Evolutionary conservation across 1,139 yeast genomes (phyloP).

Genomic region (Geotrichum histeridarum): DNA sequence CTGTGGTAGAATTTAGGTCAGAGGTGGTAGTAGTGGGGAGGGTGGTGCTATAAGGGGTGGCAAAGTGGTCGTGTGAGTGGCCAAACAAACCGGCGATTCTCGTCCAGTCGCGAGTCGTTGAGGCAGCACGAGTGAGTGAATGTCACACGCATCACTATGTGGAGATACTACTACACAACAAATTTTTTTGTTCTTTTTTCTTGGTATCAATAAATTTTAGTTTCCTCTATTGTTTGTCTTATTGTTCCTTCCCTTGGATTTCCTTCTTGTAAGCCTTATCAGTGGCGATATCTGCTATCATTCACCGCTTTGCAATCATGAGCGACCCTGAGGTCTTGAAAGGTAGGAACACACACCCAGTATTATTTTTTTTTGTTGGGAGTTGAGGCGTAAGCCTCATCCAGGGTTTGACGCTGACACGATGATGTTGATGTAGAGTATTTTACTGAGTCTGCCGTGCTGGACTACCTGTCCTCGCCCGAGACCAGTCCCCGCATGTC

Average conservation of each 20-base stretch:
- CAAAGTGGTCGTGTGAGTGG: too few species aligned
- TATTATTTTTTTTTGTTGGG: neutral
- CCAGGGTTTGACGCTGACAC: constrained; percentile 1
- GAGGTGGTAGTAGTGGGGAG: neutral
- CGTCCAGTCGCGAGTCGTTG: too few species aligned
- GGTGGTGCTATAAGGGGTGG: too few species aligned
- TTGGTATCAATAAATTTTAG: neutral
- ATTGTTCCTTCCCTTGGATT: neutral
- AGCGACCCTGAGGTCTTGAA: neutral
- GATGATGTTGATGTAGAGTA: neutral
- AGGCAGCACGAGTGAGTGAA: too few species aligned
- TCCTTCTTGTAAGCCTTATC: neutral
- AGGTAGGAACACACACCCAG: neutral
- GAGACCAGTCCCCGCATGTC: neutral
- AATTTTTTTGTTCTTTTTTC: neutral
- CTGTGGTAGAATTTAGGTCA: neutral
- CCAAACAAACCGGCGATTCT: too few species aligned
- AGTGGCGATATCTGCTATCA: neutral
- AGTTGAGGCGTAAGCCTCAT: too few species aligned
- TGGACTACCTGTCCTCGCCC: neutral
- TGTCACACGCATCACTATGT: too few species aligned
- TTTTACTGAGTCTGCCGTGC: constrained; percentile 2
- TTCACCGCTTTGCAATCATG: neutral
- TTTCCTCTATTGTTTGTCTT: neutral
- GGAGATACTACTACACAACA: too few species aligned